A percentile compares a stretch with the other conserved stretches of the same genome.
Evolutionary conservation across 257 asterid genomes (phyloP).

Genomic region (Leptodermis oblonga): DNA sequence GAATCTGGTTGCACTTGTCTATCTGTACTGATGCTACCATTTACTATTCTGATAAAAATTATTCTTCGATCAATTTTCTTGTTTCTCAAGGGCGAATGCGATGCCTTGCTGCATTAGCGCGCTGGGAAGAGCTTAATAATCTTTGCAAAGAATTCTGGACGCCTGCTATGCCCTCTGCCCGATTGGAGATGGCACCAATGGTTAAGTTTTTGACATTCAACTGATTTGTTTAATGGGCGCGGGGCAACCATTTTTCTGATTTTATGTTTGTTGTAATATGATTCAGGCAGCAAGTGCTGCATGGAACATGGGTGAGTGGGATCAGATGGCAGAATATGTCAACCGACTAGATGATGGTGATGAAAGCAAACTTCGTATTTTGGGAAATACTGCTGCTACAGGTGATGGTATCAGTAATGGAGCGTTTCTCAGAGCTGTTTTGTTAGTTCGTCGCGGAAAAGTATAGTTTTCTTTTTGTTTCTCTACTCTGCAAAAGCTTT

Average conservation of each 20-base stretch:
- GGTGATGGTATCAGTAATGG: conserved; percentile 97
- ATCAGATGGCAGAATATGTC: conserved; percentile 98
- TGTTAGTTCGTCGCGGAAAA: conserved; percentile 89
- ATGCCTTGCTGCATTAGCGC: conserved; percentile 98
- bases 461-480: conserved; percentile 29
- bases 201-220: conserved; percentile 37
- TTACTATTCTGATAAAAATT: neutral
- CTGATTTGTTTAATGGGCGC: neutral
- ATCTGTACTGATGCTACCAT: neutral
- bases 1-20: neutral
- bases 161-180: conserved; percentile 95
- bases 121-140: conserved; percentile 99
- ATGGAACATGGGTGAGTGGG: conserved; percentile 99
- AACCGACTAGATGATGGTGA: conserved; percentile 97
- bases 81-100: conserved; percentile 80
- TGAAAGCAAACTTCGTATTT: conserved; percentile 79
- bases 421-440: conserved; percentile 83
- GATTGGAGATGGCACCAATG: conserved; percentile 99
- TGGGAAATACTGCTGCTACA: conserved; percentile 94
- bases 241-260: conserved; percentile 4
- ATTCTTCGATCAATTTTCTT: conserved; percentile 4
- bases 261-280: conserved; percentile 11
- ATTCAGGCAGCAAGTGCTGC: conserved; percentile 99
- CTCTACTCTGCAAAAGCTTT: too few relatives aligned
- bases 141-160: conserved; percentile 98